Base-by-base conservation (phyloP, 345 rosid species). In the Aegle marmelos region DNA sequence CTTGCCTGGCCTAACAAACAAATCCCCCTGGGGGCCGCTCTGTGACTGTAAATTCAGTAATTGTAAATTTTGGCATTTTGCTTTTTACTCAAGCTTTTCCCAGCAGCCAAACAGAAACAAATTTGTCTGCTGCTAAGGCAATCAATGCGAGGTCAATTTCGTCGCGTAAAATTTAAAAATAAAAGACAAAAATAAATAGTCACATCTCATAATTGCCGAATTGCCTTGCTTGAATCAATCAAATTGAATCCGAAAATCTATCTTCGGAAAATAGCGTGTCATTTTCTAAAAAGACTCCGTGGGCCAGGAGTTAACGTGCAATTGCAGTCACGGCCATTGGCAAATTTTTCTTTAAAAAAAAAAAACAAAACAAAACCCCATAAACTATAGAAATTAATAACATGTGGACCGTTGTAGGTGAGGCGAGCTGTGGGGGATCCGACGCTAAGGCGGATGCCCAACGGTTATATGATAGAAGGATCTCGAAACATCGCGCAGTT, bases 401-500 rank as follows among this genome's bases (percentile, higher is more conserved):
- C 9, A 27, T 13, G 62, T 58, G 64, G 70, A 80, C 83, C 79
- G 80, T 72, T 65, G 31, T 4, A 0, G 57, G 50, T 13, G 50
- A 45, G 50, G 50, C 3, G 50, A 45, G 50, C 5, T 0, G 50
- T 39, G 61, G 36, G 33, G 45, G 33, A 31, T 70, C 68, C 4
- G 60, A 63, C 53, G 62, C 53, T 8, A 11, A 56, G 30, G 30
- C 37, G 6, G 1, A 19, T 9, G 9, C 3, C 27, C 39, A 76
- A 80, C 76, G 68, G 73, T 37, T 19, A 22, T 5, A 64, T 9
- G 0, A 9, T 9, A 9, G 77, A 80, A 72, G 7, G 39, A 11
- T 80, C 77, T 72, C n/a, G 72, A 62, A 80, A 30, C 5, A 37
- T 75, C 53, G 31, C 16, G 27, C 71, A 36, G 62, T 33, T 74